Evolutionary conservation across 352 stramenopile species (phyloP), one percentile per base, ranked within the genome.

Genomic region (Globisporangium recalcitrans): DNA sequence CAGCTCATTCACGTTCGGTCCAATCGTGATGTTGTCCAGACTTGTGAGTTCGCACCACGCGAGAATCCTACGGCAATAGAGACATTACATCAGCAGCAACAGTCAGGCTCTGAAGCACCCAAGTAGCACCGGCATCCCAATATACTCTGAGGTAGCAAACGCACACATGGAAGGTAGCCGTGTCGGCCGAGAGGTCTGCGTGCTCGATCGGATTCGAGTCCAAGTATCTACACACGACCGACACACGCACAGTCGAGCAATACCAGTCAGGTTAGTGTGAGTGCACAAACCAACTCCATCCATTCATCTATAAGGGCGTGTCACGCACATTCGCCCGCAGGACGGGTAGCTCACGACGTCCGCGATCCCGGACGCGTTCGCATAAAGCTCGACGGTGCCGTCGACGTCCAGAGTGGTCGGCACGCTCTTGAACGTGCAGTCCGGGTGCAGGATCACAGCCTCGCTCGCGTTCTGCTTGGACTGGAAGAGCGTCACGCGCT

Each of bases 401-500:
- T 58, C 52, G 40, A 55, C 67, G 9, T 57, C 14, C 22, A 29
- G 48, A 5, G 61, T 52, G 10, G 61, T 53, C 27, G 7, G 8
- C 11, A 32, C 27, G 11, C 32, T 21, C 29, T 29, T n/a, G 7
- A 51, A 21, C 0, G 46, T 60, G 61, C 70, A 76, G 38, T 76
- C 52, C 6, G 66, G 48, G 22, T 49, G 24, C 21, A 76, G 38
- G 22, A 76, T 48, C 44, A 68, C 62, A 36, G 70, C 70, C 16
- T 58, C 57, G 47, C 24, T 63, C 4, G 40, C 49, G 58, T 72
- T 69, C 29, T 51, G 42, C 8, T 53, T n/a, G 9, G 66, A 68
- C 16, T 58, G 60, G 49, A 71, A 64, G 40, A 76, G 55, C 32
- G 70, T 76, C 52, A 62, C 52, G 44, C 24, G 40, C 38, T 16